phyloP scores from a whole-genome alignment of 2,329 filamentous ascomycete species.

The Trematosphaeria pertusa region DNA sequence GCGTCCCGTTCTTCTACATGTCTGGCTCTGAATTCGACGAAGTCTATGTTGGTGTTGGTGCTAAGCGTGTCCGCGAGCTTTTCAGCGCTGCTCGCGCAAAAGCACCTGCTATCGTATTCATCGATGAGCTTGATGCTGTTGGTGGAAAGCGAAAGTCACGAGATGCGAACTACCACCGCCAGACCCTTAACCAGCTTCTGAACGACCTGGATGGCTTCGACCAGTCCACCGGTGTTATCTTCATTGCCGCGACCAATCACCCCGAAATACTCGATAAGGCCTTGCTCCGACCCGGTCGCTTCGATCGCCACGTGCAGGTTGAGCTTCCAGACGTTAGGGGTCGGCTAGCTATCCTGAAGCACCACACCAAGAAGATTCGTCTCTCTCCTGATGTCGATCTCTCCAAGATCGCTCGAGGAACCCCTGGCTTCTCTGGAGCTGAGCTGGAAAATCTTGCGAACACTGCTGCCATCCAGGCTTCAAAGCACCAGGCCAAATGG shows the following conservation, averaged over 20 bases:
- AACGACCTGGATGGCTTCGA: conserved; percentile 98
- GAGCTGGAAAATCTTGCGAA: conserved; percentile 98
- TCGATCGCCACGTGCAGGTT: conserved; percentile 91
- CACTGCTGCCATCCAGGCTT: conserved; percentile 93
- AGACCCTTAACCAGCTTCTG: conserved; percentile 95
- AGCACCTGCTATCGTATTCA: conserved; percentile 92
- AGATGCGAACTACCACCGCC: conserved; percentile 94
- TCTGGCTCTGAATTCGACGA: conserved; percentile 99
- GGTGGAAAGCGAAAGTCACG: conserved; percentile 91
- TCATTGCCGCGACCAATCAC: conserved; percentile 95
- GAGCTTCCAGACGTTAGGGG: conserved; percentile 91
- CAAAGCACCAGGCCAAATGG: conserved; percentile 77
- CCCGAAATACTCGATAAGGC: conserved; percentile 94
- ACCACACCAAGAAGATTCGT: conserved; percentile 93
- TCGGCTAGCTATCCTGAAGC: conserved; percentile 88
- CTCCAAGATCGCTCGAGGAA: conserved; percentile 82
- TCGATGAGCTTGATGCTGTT: conserved; percentile 93
- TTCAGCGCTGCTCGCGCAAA: conserved; percentile 83
- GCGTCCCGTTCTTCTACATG: conserved; percentile 99
- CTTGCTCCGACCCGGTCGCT: conserved; percentile 89
- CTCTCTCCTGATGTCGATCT: conserved; percentile 81
- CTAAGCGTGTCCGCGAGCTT: conserved; percentile 94
- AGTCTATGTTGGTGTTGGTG: conserved; percentile 95
- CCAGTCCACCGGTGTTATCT: conserved; percentile 91
- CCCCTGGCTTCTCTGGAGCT: conserved; percentile 90